phyloP scores from a whole-genome alignment of 2,329 filamentous ascomycete genomes.

The Lachnellula arida region DNA sequence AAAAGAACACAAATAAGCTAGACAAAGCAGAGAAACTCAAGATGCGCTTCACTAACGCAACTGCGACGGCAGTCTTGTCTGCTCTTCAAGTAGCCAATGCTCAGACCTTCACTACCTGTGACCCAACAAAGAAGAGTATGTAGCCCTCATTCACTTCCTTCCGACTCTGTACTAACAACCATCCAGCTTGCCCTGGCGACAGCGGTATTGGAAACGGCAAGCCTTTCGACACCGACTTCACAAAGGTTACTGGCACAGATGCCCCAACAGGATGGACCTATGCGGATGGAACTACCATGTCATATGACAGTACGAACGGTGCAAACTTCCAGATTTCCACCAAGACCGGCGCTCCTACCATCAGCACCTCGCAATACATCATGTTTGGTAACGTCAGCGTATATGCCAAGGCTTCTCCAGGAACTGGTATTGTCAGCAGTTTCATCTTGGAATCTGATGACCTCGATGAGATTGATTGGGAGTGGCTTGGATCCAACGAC shows the following conservation, averaged over 20 bases:
- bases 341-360: constrained; percentile 43
- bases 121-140: constrained; percentile 38
- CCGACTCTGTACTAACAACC: constrained; percentile 16
- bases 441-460: constrained; percentile 47
- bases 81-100: constrained; percentile 28
- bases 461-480: constrained; percentile 51
- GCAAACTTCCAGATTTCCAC: constrained; percentile 46
- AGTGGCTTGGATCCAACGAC: constrained; percentile 34
- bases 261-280: constrained; percentile 48
- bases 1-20: too few species aligned
- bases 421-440: constrained; percentile 45
- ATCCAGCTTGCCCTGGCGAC: constrained; percentile 37
- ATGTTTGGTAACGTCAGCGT: constrained; percentile 49
- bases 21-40: background rate
- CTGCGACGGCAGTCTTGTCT: constrained; percentile 18
- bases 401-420: constrained; percentile 42
- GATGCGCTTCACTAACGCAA: constrained; percentile 22
- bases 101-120: constrained; percentile 42
- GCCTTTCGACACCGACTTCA: constrained; percentile 40
- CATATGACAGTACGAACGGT: constrained; percentile 37
- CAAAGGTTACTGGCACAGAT: constrained; percentile 35
- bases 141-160: background rate
- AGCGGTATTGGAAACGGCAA: constrained; percentile 34
- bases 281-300: constrained; percentile 42
- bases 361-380: constrained; percentile 44